These are phyloP conservation scores for Rhypophila decipiens DNA, from an alignment of 495 filamentous ascomycete species.

Conservation along the genomic window DNA sequence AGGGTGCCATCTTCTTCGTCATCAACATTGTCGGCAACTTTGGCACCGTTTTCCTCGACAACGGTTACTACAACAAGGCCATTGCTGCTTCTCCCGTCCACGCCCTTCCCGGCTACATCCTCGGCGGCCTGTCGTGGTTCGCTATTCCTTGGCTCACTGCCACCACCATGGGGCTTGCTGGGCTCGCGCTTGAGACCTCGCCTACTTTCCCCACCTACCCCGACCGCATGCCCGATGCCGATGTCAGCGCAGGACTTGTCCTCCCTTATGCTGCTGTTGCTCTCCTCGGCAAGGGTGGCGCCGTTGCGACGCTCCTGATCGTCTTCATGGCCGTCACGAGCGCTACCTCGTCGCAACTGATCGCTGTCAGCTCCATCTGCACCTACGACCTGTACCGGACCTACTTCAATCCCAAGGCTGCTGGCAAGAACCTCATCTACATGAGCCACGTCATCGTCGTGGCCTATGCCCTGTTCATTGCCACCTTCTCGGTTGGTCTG, in stretches of 20 bases:
- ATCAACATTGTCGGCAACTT: slow-evolving; percentile 82
- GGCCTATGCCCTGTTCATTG: slow-evolving; percentile 75
- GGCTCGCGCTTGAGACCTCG: slow-evolving; percentile 71
- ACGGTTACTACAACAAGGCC: slow-evolving; percentile 89
- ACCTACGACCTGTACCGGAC: slow-evolving; percentile 89
- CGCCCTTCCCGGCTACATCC: slow-evolving; percentile 86
- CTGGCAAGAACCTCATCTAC: slow-evolving; percentile 76
- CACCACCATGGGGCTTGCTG: slow-evolving; percentile 90
- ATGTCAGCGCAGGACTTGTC: slow-evolving; percentile 82
- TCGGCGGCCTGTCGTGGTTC: slow-evolving; percentile 90
- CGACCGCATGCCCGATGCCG: slow-evolving; percentile 60
- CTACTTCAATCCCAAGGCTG: slow-evolving; percentile 55
- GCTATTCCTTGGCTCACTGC: slow-evolving; percentile 92
- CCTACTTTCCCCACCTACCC: slow-evolving; percentile 70
- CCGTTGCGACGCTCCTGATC: slow-evolving; percentile 73
- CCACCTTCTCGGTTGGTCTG: slow-evolving; percentile 74
- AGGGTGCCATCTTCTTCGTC: slow-evolving; percentile 92
- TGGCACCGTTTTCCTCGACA: slow-evolving; percentile 75
- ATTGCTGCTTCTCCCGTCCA: slow-evolving; percentile 87
- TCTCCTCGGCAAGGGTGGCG: slow-evolving; percentile 83
- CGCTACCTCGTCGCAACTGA: slow-evolving; percentile 82
- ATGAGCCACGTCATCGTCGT: slow-evolving; percentile 75
- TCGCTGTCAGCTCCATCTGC: slow-evolving; percentile 87
- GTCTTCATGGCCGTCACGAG: slow-evolving; percentile 96
- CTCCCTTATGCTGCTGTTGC: slow-evolving; percentile 85